Base-by-base conservation (phyloP, 2,329 filamentous ascomycete genomes). In the Botrytis tulipae region DNA sequence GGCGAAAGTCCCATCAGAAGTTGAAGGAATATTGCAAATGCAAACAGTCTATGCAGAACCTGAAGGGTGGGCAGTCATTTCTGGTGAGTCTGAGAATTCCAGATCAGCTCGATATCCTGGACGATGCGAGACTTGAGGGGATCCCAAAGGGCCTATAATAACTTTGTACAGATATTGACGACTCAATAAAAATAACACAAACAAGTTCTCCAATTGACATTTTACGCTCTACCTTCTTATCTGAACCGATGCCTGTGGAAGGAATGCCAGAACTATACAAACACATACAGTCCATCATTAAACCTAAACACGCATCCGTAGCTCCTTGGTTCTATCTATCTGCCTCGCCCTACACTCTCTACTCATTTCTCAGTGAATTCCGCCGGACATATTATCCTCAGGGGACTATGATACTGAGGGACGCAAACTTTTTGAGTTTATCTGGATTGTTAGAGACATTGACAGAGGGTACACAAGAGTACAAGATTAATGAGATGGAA, bases 241-340 rank as follows among this genome's bases (percentile, higher is more conserved):
- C 95, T 69, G 85, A 89, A 25, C 91, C 94, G 0, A 84, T 87
- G 22, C 89, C 93, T 0, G 89, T 95, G 22, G 79, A 86, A 0
- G 94, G 93, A 66, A 98, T 98, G 94, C 93, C 94, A 0, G 90
- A 93, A 78, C 86, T 98, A 0, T 98, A 97, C 84, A 83, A 84
- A 35, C 86, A 91, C 72, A 85, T 97, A 18, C 84, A 90, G 62
- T 81, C 83, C 9, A 77, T 85, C 6, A 79, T 90, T 37, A 84
- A 85, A 1, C 80, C 87, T 14, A 25, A 35, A 25, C 8, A 42
- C 14, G 66, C n/a, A 12, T 32, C 48, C 8, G 85, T 87, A 14
- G 91, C 94, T 1, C 88, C 94, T 0, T 97, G 93, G 87, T 97
- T 97, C 85, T 98, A 98, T 82, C 88, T 98, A 65, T 97, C 93